These are phyloP conservation scores for Sophora flavescens DNA, from an alignment of 306 rosid genomes.

Conservation along the genomic window DNA sequence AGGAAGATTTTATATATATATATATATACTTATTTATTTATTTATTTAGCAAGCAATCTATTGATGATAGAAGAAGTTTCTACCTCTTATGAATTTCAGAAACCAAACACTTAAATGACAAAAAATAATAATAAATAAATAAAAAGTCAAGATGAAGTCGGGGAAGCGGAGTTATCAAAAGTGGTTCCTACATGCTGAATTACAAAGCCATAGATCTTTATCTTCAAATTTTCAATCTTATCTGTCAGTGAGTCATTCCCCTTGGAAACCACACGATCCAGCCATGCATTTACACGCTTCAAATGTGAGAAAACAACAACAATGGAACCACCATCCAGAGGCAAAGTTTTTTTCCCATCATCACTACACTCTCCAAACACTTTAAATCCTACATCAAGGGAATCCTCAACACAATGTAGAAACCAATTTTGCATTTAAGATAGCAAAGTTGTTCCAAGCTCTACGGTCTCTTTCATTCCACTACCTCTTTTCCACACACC, in stretches of 20 bases:
- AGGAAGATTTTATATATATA: no score
- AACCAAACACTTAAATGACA: background rate
- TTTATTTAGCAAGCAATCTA: slow-evolving; percentile 5
- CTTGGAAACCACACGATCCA: slow-evolving; percentile 69
- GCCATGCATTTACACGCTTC: slow-evolving; percentile 93
- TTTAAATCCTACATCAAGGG: slow-evolving; percentile 86
- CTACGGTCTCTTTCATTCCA: slow-evolving; percentile 79
- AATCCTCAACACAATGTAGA: slow-evolving; percentile 83
- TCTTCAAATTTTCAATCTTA: slow-evolving; percentile 78
- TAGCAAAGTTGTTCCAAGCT: slow-evolving; percentile 64
- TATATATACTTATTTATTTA: no score
- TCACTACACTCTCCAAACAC: slow-evolving; percentile 68
- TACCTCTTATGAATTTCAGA: slow-evolving; percentile 32
- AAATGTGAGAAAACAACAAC: slow-evolving; percentile 86
- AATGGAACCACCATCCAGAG: slow-evolving; percentile 83
- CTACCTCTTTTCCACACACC: slow-evolving; percentile 70
- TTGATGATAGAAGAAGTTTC: slow-evolving; percentile 43
- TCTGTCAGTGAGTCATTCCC: slow-evolving; percentile 60
- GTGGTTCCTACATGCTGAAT: slow-evolving; percentile 96
- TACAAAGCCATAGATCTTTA: slow-evolving; percentile 93
- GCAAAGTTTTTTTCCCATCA: slow-evolving; percentile 60
- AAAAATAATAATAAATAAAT: background rate
- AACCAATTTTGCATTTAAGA: slow-evolving; percentile 93
- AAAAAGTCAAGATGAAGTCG: slow-evolving; percentile 49
- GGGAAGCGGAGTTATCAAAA: slow-evolving; percentile 59